Evolutionary conservation across 73 alveolate species (phyloP).

Genomic region (Paramecium pentaurelia): DNA sequence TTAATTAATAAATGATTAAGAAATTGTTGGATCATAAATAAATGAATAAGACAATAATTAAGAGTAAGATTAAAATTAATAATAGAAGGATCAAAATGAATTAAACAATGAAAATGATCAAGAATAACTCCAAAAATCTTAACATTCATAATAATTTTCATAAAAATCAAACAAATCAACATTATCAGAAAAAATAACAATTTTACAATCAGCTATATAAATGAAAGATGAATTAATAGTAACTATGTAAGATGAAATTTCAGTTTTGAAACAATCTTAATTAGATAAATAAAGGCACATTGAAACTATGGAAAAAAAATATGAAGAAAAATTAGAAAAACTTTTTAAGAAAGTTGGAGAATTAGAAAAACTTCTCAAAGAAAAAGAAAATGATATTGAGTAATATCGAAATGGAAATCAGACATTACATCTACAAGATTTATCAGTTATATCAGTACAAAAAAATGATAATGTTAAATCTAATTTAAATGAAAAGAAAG

Average conservation of each 20-base stretch:
- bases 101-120: not conserved
- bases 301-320: not conserved
- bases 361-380: not conserved
- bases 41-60: not conserved
- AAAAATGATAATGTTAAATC: not conserved
- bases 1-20: not conserved
- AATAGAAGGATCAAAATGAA: not conserved
- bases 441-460: not conserved
- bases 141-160: not conserved
- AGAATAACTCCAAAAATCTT: not conserved
- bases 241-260: not conserved
- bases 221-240: not conserved
- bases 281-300: not conserved
- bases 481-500: conserved; percentile 22
- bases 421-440: conserved; percentile 6
- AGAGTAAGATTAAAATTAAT: not conserved
- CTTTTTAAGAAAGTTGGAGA: not conserved
- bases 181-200: not conserved
- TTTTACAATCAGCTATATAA: not conserved
- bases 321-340: not conserved
- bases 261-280: not conserved
- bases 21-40: not conserved
- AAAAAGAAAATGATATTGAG: conserved; percentile 43
- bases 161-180: not conserved
- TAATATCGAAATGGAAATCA: conserved; percentile 23